Percentiles rank a stretch among this genome's conserved stretches.
Evolutionary conservation across 768 basidiomycete species (phyloP).

Genomic region (Pisolithus tinctorius): DNA sequence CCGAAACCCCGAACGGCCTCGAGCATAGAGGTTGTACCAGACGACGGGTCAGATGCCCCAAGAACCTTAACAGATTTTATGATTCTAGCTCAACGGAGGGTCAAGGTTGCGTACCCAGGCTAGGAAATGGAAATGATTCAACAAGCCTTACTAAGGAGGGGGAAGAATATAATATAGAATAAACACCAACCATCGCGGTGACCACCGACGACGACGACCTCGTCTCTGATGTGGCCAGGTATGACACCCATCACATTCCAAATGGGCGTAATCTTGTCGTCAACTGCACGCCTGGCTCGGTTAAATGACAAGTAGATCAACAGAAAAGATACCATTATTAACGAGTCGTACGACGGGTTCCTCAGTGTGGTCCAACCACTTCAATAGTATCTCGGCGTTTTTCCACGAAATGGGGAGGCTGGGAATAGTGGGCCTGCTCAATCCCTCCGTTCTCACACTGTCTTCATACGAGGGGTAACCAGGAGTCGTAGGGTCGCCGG

Average conservation of each 20-base stretch:
- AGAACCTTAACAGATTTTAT: constrained; percentile 44
- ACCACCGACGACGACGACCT: constrained; percentile 63
- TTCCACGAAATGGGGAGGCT: constrained; percentile 63
- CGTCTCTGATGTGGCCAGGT: constrained; percentile 57
- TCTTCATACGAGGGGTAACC: constrained; percentile 63
- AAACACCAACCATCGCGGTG: constrained; percentile 56
- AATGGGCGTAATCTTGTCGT: constrained; percentile 55
- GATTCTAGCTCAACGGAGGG: background rate
- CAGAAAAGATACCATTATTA: constrained; percentile 43
- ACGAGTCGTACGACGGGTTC: constrained; percentile 45
- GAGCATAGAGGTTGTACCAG: constrained; percentile 72
- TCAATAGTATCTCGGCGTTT: constrained; percentile 53
- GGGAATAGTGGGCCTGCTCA: constrained; percentile 48
- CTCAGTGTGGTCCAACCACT: constrained; percentile 38
- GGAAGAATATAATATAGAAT: background rate
- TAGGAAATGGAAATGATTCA: background rate
- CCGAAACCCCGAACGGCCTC: constrained; percentile 78
- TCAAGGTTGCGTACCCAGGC: constrained; percentile 12
- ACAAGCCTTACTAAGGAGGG: background rate
- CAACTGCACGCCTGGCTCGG: constrained; percentile 23
- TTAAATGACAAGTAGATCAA: background rate
- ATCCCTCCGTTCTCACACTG: constrained; percentile 43
- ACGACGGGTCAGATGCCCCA: constrained; percentile 74
- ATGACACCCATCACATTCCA: constrained; percentile 67
- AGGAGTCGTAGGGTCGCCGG: constrained; percentile 41